Base-by-base conservation (phyloP, 306 rosid genomes). In the Vicia faba region DNA sequence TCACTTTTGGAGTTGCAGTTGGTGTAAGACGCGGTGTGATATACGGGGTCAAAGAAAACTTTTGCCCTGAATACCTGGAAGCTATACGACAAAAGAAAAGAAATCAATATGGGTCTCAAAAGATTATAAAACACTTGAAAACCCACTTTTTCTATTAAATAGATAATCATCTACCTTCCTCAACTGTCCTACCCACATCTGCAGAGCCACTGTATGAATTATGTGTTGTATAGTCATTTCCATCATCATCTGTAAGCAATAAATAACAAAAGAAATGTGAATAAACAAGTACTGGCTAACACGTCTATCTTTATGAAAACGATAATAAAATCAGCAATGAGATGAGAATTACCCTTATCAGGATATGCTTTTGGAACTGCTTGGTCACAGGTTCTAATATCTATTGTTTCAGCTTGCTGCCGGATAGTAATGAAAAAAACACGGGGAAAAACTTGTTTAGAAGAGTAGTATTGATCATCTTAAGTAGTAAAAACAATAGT, bases 1-100 rank as follows among this genome's bases (percentile, higher is more conserved):
- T 80, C 69, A 85, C 64, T 69, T 86, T 95, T 59, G 99, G 99
- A 78, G 99, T 90, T 72, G 84, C 99, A 14, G 86, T 83, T 5
- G 99, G 97, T 12, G 99, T 95, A 68, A 90, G 86, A 41, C 88
- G 87, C 11, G 99, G 96, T 14, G 99, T 90, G 70, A 95, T 85
- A 78, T 90, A 90, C 8, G 97, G 92, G 41, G 96, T 88, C 70
- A 88, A 43, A 31, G 97, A 86, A 82, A 85, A 88, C 57, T 74
- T 80, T 60, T 79, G 87, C 33, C 81, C 83, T 55, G 72, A 35
- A 80, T 82, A 82, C 83, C 76, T 88, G 71, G 87, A 80, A 16
- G 80, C 91, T 95, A 71, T 43, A 44, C 23, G 68, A 82, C 59
- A 69, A 70, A 14, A 23, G 40, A 58, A 48, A 71, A 48, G n/a